Evolutionary conservation across 306 rosid species (phyloP).

Genomic region (apple (Malus domestica)): DNA sequence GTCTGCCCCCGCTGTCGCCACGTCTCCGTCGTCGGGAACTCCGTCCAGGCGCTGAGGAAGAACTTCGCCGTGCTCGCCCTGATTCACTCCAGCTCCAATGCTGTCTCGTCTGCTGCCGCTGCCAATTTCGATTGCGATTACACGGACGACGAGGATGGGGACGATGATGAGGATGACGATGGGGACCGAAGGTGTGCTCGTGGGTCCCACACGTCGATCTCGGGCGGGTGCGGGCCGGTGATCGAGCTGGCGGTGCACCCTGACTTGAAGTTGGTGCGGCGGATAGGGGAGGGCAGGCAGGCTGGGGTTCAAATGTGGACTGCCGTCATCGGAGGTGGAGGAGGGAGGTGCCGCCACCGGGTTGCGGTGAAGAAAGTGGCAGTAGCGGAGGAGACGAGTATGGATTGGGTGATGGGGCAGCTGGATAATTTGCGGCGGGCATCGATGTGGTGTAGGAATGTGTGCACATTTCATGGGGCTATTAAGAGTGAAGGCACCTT

Average conservation of each 20-base stretch:
- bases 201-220: conserved; percentile 54
- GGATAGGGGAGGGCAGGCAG: conserved; percentile 73
- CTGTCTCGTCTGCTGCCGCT: conserved; percentile 8
- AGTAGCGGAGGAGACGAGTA: conserved; percentile 52
- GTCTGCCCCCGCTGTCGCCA: conserved; percentile 90
- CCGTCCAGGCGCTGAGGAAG: conserved; percentile 78
- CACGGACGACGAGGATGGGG: conserved; percentile 65
- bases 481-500: conserved; percentile 64
- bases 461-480: conserved; percentile 90
- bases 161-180: conserved; percentile 23
- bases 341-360: conserved; percentile 63
- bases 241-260: conserved; percentile 78
- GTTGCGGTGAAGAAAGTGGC: conserved; percentile 81
- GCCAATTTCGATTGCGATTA: conserved; percentile 52
- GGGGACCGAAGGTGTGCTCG: conserved; percentile 49
- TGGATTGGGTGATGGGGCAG: conserved; percentile 79
- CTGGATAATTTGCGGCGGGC: conserved; percentile 78
- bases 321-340: conserved; percentile 50
- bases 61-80: conserved; percentile 85
- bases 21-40: conserved; percentile 79
- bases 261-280: conserved; percentile 60
- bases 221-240: conserved; percentile 83
- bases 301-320: conserved; percentile 85
- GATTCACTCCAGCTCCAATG: conserved; percentile 40
- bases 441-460: conserved; percentile 97